Evolutionary conservation across 768 basidiomycete genomes (phyloP), one percentile per base, ranked within the genome.

Genomic region (Russula lepida): DNA sequence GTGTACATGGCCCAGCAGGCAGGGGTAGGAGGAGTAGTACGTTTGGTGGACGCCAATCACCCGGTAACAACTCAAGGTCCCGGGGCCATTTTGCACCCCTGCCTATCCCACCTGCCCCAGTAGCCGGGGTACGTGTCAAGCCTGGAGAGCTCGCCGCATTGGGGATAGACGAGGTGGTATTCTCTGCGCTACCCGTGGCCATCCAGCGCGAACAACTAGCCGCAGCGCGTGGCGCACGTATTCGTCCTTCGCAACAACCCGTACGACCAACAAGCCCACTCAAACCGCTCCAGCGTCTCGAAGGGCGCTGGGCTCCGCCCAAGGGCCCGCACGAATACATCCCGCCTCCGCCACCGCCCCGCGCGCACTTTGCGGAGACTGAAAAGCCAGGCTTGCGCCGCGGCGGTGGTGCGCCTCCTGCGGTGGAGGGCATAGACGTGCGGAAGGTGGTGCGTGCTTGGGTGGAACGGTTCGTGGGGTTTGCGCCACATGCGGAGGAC

Each of bases 181-280:
- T 89, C 66, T 74, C 71, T 0, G 74, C 72, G 33, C 71, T 98
- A 3, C 92, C 91, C 0, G 71, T 72, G 1, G 78, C 82, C 25
- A 69, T 92, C 46, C 88, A 92, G 68, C 79, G 82, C 53, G 92
- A 95, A 67, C 85, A 89, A 63, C 73, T 95, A 30, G 75, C 80
- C n/a, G 73, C 76, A 51, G 81, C 81, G 23, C 77, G 87, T 21
- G 73, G 84, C 23, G 68, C 80, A 37, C 79, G 79, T 3, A 47
- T 54, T 1, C 54, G 60, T 1, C 59, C 59, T 2, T 66, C 63
- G 0, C 54, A 66, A 11, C 54, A 52, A 23, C 64, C 66, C 28
- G 43, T 57, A 12, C 39, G 59, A 1, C 33, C 66, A 0, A 49
- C 35, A 3, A 55, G 57, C n/a, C 62, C 65, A 63, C 78, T 76